Conservation (phyloP, 495 filamentous ascomycete genomes). For the Talaromyces thailandensis region DNA sequence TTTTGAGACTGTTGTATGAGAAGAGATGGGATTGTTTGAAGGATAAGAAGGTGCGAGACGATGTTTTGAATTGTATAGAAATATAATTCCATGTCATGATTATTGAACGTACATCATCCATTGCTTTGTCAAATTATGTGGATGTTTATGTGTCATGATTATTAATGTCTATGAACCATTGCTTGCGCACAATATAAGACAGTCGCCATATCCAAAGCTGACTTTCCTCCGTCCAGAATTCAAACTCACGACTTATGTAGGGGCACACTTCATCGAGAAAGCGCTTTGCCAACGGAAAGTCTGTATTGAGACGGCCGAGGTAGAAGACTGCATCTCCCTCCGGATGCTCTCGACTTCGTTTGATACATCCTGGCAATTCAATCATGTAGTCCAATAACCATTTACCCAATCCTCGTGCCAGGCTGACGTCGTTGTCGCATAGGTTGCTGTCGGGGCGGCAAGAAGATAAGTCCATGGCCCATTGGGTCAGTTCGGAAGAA, state of each 20-base stretch:
- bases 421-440: not conserved
- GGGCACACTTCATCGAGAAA: not conserved
- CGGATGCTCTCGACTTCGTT: slow-evolving; percentile 9
- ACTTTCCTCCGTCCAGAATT: too few species aligned
- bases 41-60: slow-evolving; percentile 17
- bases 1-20: slow-evolving; percentile 21
- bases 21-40: slow-evolving; percentile 19
- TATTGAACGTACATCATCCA: too few species aligned
- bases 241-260: too few species aligned
- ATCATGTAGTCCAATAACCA: slow-evolving; percentile 32
- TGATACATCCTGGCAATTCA: slow-evolving; percentile 17
- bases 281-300: not conserved
- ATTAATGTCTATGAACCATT: not conserved
- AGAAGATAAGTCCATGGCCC: slow-evolving; percentile 19
- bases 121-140: too few species aligned
- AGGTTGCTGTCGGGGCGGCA: not conserved
- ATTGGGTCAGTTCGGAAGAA: slow-evolving; percentile 24
- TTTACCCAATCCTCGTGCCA: slow-evolving; percentile 12
- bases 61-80: slow-evolving; percentile 10
- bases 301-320: slow-evolving; percentile 4
- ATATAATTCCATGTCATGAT: too few species aligned
- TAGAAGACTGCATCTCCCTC: slow-evolving; percentile 16
- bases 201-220: too few species aligned
- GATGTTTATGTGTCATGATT: too few species aligned
- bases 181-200: not conserved